Evolutionary conservation across 1,139 yeast genomes (phyloP), one percentile per base, ranked within the genome.

Genomic region (Scheffersomyces lignicola): DNA sequence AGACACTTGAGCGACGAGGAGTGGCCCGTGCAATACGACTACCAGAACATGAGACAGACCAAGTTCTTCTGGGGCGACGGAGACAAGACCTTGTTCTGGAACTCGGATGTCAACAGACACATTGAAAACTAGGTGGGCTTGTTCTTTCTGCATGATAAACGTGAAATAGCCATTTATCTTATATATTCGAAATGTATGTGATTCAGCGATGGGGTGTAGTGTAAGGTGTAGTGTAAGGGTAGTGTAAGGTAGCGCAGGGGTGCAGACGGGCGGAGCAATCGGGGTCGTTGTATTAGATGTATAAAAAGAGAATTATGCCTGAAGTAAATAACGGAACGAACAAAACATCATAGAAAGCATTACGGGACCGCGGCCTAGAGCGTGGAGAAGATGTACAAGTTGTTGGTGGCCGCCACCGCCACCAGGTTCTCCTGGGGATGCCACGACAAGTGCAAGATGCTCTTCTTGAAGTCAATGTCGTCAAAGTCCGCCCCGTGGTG

Each of bases 51-150:
- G 54, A 86, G 97, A 79, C 63, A 64, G 58, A 83, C 80, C 66
- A 83, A 85, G 61, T 85, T 78, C 78, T 90, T 88, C 83, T 92
- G 97, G 97, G 97, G 97, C 59, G 90, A 92, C 61, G 97, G 98
- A 60, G 96, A 89, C 76, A 82, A 87, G 78, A 88, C 97, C 46
- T 72, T 85, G 61, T 92, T 92, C 84, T 92, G 98, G 98, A 89
- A 88, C 74, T 73, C 85, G 39, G 85, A 80, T 56, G 78, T 87
- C 61, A 92, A 92, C 84, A 85, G 95, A 77, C 85, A 86, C 74
- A 69, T 83, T 52, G 73, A 62, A 53, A 37, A 43, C 34, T 55
- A 56, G 41, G 5, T 9, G 11, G 5, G 8, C 14, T 24, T 16
- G 18, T 31, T 11, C 17, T 30, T 30, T 30, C 15, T 16, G 18